Conservation (phyloP, 2,329 filamentous ascomycete genomes). For the Epichloe uncinata region DNA sequence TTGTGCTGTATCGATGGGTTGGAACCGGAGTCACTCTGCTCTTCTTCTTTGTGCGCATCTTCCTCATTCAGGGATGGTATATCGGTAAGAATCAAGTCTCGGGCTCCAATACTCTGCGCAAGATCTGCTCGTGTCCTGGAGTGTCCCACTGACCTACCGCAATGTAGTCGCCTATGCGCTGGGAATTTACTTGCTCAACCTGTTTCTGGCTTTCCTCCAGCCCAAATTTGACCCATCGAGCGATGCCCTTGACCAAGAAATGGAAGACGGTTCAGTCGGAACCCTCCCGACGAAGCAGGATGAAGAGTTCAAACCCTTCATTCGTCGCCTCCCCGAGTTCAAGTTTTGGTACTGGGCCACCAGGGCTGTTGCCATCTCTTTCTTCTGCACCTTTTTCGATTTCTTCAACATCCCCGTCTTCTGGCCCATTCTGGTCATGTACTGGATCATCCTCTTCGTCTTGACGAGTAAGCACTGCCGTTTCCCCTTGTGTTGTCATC, state of each 20-base stretch:
- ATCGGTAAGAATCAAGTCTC: conserved; percentile 51
- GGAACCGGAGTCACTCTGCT: conserved; percentile 64
- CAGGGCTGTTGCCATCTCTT: conserved; percentile 68
- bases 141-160: background rate
- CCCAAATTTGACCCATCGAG: conserved; percentile 98
- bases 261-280: conserved; percentile 80
- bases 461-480: conserved; percentile 64
- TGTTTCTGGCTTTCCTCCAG: conserved; percentile 96
- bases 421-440: conserved; percentile 96
- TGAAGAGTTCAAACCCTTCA: conserved; percentile 96
- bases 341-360: conserved; percentile 99
- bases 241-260: conserved; percentile 79
- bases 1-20: conserved; percentile 78
- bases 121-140: background rate
- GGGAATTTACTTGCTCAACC: conserved; percentile 96
- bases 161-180: conserved; percentile 84
- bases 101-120: background rate
- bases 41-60: conserved; percentile 78
- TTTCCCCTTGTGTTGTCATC: background rate
- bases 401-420: conserved; percentile 96
- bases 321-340: conserved; percentile 91
- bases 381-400: conserved; percentile 82
- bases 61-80: conserved; percentile 95
- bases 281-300: conserved; percentile 87
- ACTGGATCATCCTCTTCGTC: conserved; percentile 94